A percentile compares a stretch with the other conserved stretches of the same genome.
Conservation (phyloP, 495 filamentous ascomycete species). For the Beverwykella pulmonaria region DNA sequence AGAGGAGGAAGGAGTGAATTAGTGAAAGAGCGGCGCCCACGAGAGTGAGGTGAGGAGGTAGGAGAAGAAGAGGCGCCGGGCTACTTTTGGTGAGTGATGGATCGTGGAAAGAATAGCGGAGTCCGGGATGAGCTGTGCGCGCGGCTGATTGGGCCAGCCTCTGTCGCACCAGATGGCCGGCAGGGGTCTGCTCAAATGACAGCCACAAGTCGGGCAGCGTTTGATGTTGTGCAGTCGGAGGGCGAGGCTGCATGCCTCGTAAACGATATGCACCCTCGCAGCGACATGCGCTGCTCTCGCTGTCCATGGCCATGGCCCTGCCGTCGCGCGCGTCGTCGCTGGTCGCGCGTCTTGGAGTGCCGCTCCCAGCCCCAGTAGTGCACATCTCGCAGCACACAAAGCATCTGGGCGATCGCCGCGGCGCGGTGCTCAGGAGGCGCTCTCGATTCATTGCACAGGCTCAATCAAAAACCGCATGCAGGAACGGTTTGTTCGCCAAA, state of each 20-base stretch:
- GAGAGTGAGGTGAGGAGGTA: slow-evolving; percentile 25
- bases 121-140: slow-evolving; percentile 7
- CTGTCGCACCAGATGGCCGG: slow-evolving; percentile 21
- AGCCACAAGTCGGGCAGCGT: neutral
- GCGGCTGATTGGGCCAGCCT: slow-evolving; percentile 22
- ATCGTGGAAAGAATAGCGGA: slow-evolving; percentile 3
- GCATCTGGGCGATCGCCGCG: no score
- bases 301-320: no score
- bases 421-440: no score
- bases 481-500: neutral
- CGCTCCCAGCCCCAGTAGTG: no score
- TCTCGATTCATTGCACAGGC: neutral
- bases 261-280: neutral
- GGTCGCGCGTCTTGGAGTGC: no score
- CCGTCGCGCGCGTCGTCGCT: no score
- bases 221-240: neutral
- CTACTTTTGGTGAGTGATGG: slow-evolving; percentile 9
- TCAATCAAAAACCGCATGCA: neutral
- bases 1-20: slow-evolving; percentile 15
- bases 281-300: no score
- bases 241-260: neutral
- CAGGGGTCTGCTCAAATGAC: neutral
- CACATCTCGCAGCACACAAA: no score
- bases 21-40: slow-evolving; percentile 35
- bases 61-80: slow-evolving; percentile 30